Base-by-base conservation (phyloP, 2,329 filamentous ascomycete species). In the Cladosporium sp. region DNA sequence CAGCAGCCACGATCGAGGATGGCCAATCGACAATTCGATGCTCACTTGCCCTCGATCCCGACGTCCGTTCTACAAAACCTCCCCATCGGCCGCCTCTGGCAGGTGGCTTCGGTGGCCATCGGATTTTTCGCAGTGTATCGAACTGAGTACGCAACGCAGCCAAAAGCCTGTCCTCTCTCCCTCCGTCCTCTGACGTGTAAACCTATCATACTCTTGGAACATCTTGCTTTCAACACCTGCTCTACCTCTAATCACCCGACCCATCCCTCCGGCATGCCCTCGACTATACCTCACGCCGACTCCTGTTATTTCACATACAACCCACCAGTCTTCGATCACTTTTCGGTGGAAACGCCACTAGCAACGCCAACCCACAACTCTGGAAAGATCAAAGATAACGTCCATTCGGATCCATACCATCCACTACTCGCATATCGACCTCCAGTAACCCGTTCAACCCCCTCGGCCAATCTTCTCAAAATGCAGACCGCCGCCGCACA, bases 401-500 rank as follows among this genome's bases (percentile, higher is more conserved):
- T 49, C 6, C 16, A 32, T 5, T 40, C 52, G n/a, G 50, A 52
- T 13, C 32, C 48, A 38, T 20, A 53, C 30, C 53, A 61, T 32
- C 59, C 57, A 40, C 51, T 62, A 38, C 55, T 62, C 27, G 55
- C 60, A 22, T 51, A 53, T 47, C 53, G 56, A 32, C 52, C 32
- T 39, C 48, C 41, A 48, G 36, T 30, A 38, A 48, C 18, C 18
- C 32, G n/a, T 6, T 20, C 36, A 39, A 57, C 43, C 30, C 60
- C 59, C 18, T 48, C 55, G 15, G 22, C 30, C 38, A 60, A 54
- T 30, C 41, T 67, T 20, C 59, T 68, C 47, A 62, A 62, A 43
- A 55, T 62, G 22, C 64, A 67, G 51, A 66, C 65, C 7, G 53
- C 59, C 15, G 61, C 61, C 15, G 60, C 65, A 7, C 60, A 65